Evolutionary conservation across 2,329 filamentous ascomycete species (phyloP), one percentile per base, ranked within the genome.

Genomic region (Nemania sp.): DNA sequence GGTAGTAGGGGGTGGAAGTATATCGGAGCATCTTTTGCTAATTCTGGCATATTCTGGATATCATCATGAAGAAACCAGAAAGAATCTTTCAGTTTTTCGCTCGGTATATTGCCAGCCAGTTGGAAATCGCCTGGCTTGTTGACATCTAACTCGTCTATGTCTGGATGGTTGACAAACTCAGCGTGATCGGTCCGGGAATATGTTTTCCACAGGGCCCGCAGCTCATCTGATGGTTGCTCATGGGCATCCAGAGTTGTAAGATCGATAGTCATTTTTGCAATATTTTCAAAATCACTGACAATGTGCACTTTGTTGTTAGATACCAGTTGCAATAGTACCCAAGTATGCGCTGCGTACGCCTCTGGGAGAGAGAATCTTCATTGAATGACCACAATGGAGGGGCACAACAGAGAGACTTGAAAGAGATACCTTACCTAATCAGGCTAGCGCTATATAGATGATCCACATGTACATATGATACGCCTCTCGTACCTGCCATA

Each of bases 201-300:
- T 43, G 78, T 78, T 74, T 97, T 97, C 84, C 92, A 97, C 55
- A 87, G 78, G 47, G 83, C 78, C 63, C 88, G 87, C 66, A 97
- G 80, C 51, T 80, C 75, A 12, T 87, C 85, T 2, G 92, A 90
- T 1, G 92, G 91, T 68, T 88, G 87, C 74, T 92, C 87, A 73
- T 94, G 86, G 29, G 92, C 88, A 75, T 96, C 90, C 2, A 93
- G 79, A 18, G 81, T 79, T 25, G 74, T 76, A 32, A 81, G 76
- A 57, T 79, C 76, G 34, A 76, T 70, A 1, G 75, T 74, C 79
- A 81, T 81, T 25, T 47, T 65, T 49, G 34, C 34, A 2, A 10
- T 12, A 39, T 32, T n/a, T n/a, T 25, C n/a, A 20, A n/a, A 21
- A 13, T 21, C 17, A 45, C 25, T 1, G 10, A 21, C 13, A 21